Percentiles rank a stretch among this genome's conserved stretches.
Evolutionary conservation across 1,284 basidiomycete species (phyloP).

Genomic region (Ceratobasidium sp.): DNA sequence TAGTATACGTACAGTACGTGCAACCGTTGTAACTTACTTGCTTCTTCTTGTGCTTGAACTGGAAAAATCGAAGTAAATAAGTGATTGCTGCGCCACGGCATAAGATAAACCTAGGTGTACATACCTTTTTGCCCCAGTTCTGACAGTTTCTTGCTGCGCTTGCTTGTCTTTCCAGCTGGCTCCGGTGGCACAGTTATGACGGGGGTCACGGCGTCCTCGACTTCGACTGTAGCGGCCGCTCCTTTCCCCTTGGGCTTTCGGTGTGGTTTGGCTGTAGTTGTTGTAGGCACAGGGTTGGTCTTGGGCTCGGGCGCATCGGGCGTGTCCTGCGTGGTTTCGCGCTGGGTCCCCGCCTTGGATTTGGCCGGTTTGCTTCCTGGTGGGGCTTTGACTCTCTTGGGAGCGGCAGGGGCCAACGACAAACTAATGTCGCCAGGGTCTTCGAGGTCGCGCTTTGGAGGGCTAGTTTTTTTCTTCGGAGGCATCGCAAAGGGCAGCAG

Average conservation of each 20-base stretch:
- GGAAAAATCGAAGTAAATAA: background rate
- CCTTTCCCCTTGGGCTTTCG: background rate
- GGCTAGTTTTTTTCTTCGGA: background rate
- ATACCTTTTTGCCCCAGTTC: background rate
- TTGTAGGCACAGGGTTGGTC: background rate
- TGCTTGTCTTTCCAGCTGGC: background rate
- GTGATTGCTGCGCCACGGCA: no score
- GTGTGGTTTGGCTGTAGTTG: background rate
- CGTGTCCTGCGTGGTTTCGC: background rate
- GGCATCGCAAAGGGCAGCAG: background rate
- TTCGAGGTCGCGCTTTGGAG: slow-evolving; percentile 5
- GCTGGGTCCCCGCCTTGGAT: background rate
- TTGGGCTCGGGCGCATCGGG: background rate
- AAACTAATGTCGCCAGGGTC: background rate
- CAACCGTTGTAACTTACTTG: background rate
- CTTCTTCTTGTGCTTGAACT: background rate
- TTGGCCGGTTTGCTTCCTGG: background rate
- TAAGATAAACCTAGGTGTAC: background rate
- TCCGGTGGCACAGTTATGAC: background rate
- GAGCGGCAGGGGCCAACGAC: background rate
- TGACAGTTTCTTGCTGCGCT: background rate
- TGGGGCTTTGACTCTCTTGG: background rate
- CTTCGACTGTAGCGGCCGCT: background rate
- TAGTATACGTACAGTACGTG: background rate
- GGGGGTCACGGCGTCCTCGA: background rate